phyloP scores from a whole-genome alignment of 2,329 filamentous ascomycete species.

The Alternaria rosae region DNA sequence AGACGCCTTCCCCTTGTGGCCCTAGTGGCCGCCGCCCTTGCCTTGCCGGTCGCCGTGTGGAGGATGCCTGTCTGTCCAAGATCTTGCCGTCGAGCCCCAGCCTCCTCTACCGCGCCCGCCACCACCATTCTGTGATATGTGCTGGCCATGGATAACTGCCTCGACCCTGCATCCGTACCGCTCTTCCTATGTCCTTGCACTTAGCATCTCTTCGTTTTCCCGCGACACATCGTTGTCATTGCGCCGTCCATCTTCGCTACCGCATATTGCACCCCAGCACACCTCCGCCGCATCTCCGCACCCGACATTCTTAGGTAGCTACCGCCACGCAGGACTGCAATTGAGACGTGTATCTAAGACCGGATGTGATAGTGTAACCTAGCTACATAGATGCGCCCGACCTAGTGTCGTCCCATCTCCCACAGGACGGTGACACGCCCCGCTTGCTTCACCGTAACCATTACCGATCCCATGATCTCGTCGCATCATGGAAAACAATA shows the following conservation, averaged over 20 bases:
- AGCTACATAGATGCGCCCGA: constrained; percentile 5
- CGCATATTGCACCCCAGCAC: constrained; percentile 15
- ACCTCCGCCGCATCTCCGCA: constrained; percentile 18
- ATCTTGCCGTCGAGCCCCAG: constrained; percentile 9
- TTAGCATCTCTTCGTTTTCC: constrained; percentile 21
- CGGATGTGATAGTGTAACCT: constrained; percentile 30
- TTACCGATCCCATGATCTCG: constrained; percentile 27
- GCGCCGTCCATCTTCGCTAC: constrained; percentile 11
- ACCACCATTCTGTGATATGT: constrained; percentile 23
- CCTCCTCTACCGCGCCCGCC: constrained; percentile 17
- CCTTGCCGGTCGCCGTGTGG: constrained; percentile 1
- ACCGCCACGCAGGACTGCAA: constrained; percentile 24
- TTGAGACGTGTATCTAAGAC: constrained; percentile 22
- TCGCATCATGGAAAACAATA: constrained; percentile 42
- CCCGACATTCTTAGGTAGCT: constrained; percentile 29
- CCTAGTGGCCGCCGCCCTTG: constrained; percentile 5
- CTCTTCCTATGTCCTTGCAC: constrained; percentile 27
- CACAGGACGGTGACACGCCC: constrained; percentile 20
- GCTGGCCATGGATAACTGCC: constrained; percentile 29
- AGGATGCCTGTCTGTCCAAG: constrained; percentile 6
- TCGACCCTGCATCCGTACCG: constrained; percentile 13
- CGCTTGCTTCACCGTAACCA: constrained; percentile 17
- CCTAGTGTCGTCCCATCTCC: constrained; percentile 16
- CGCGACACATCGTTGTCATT: constrained; percentile 12
- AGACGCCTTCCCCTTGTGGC: constrained; percentile 7